Evolutionary conservation across 2,329 filamentous ascomycete species (phyloP).

Genomic region (Pseudocercospora eumusae): DNA sequence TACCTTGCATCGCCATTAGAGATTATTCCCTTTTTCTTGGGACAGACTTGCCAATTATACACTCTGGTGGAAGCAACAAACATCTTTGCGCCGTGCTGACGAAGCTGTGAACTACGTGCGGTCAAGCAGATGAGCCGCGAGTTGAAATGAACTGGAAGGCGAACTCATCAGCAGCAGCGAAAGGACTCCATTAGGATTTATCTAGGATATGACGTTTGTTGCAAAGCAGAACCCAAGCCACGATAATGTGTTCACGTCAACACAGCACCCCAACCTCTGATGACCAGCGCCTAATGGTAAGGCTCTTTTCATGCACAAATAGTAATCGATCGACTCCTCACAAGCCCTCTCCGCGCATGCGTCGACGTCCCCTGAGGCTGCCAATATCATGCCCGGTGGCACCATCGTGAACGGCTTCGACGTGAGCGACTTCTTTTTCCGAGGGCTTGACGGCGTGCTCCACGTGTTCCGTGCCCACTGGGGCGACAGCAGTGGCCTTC

Average conservation of each 20-base stretch:
- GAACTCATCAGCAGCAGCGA: slow-evolving; percentile 1
- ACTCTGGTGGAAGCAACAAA: slow-evolving; percentile 1
- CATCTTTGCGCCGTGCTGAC: neutral
- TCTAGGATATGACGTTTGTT: neutral
- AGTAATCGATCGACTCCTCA: neutral
- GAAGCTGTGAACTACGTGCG: neutral
- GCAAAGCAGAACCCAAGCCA: neutral
- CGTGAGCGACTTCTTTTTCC: neutral
- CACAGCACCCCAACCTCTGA: neutral
- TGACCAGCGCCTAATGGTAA: neutral
- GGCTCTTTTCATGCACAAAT: neutral
- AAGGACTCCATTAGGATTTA: neutral
- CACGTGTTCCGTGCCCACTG: neutral
- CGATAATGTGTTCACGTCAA: neutral
- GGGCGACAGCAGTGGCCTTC: neutral
- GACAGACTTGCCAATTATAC: neutral
- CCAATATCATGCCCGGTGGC: slow-evolving; percentile 20
- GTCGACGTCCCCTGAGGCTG: slow-evolving; percentile 25
- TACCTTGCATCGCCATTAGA: slow-evolving; percentile 49
- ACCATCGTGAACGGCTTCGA: slow-evolving; percentile 14
- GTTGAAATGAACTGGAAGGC: too few relatives aligned
- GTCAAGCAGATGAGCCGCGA: neutral
- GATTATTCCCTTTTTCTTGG: too few relatives aligned
- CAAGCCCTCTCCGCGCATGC: slow-evolving; percentile 12
- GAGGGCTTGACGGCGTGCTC: neutral